A percentile compares a stretch with the other conserved stretches of the same genome.
These are phyloP conservation scores for Cryptococcus jaspeensis DNA, from an alignment of 1,284 basidiomycete genomes.

Conservation along the genomic window DNA sequence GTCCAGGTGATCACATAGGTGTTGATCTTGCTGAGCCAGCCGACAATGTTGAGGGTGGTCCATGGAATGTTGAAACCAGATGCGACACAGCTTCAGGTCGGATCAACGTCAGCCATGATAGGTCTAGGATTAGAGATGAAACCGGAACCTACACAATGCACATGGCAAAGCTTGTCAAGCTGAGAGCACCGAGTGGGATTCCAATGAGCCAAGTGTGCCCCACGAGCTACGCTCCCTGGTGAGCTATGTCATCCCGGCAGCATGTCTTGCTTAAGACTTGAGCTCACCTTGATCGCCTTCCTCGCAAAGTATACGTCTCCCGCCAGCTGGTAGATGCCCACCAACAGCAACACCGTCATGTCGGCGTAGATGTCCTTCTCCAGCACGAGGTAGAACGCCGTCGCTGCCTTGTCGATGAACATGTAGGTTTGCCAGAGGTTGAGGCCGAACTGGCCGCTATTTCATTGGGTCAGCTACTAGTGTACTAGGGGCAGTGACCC, in stretches of 20 bases:
- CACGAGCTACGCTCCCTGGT: slow-evolving; percentile 3
- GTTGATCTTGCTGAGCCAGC: slow-evolving; percentile 6
- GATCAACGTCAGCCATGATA: neutral
- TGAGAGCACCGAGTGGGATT: slow-evolving; percentile 1
- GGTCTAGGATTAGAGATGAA: neutral
- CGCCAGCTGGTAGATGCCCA: slow-evolving; percentile 9
- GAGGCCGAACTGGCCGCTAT: slow-evolving; percentile 12
- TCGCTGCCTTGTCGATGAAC: slow-evolving; percentile 15
- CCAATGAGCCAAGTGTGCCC: slow-evolving; percentile 2
- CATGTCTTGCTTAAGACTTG: too few species aligned
- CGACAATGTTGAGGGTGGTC: neutral
- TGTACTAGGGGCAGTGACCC: neutral
- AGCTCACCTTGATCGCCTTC: slow-evolving; percentile 12
- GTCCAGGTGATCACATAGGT: slow-evolving; percentile 13
- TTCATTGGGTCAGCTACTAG: neutral
- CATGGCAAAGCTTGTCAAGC: slow-evolving; percentile 6
- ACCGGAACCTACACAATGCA: slow-evolving; percentile 13
- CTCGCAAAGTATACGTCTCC: slow-evolving; percentile 8
- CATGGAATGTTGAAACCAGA: slow-evolving; percentile 4
- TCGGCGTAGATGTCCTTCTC: slow-evolving; percentile 14
- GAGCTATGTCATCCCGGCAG: neutral
- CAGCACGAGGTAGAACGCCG: slow-evolving; percentile 6
- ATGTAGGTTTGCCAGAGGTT: slow-evolving; percentile 17
- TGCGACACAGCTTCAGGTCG: neutral
- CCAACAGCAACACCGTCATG: slow-evolving; percentile 10